Evolutionary conservation across 257 asterid genomes (phyloP).

Genomic region (Rubia yunnanensis): DNA sequence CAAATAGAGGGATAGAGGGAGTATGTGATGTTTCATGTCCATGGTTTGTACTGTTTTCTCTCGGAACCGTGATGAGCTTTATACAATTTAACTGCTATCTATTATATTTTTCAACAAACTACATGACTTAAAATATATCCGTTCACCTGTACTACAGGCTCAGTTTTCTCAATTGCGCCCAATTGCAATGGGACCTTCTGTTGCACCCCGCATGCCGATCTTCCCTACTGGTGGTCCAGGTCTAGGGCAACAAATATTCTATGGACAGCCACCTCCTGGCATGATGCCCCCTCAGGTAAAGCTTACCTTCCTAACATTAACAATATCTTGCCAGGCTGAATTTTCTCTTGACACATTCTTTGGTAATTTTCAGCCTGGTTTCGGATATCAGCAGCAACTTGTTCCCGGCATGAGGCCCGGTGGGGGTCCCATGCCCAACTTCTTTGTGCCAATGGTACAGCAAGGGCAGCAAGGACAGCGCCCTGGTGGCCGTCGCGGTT

Average conservation of each 20-base stretch:
- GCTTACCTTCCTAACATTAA: background rate
- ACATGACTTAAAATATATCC: background rate
- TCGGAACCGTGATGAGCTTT: background rate
- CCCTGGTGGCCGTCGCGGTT: conserved; percentile 76
- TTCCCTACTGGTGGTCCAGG: conserved; percentile 83
- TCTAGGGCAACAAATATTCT: conserved; percentile 80
- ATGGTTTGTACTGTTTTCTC: background rate
- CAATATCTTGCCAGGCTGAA: background rate
- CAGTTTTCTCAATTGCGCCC: conserved; percentile 91
- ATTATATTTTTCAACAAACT: background rate
- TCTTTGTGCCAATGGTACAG: conserved; percentile 81
- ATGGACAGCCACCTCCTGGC: conserved; percentile 81
- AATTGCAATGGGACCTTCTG: conserved; percentile 56
- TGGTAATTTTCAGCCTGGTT: conserved; percentile 61
- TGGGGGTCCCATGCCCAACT: conserved; percentile 79
- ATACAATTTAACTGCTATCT: background rate
- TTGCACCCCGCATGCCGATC: conserved; percentile 74
- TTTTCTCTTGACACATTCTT: background rate
- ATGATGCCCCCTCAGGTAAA: conserved; percentile 74
- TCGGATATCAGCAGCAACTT: conserved; percentile 97
- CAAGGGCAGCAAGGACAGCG: conserved; percentile 95
- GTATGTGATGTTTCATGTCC: too few species aligned
- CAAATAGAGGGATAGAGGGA: too few species aligned
- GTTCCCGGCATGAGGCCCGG: conserved; percentile 95
- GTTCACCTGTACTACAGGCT: conserved; percentile 41